Percentiles rank a stretch among this genome's conserved stretches.
phyloP scores from a whole-genome alignment of 257 asterid genomes.

The Osmanthus fragrans region DNA sequence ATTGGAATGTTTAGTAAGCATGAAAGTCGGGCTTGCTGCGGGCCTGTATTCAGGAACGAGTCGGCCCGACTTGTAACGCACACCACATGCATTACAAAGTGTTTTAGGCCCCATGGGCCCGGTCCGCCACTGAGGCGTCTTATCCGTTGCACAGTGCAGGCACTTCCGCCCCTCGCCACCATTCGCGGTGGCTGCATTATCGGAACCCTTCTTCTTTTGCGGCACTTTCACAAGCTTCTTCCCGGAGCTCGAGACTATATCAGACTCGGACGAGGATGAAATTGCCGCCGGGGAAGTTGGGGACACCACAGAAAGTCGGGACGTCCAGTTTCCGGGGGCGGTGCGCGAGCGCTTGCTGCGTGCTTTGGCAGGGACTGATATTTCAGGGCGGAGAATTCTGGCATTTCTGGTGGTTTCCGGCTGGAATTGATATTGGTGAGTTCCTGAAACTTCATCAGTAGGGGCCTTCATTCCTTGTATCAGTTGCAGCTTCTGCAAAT shows the following conservation, averaged over 20 bases:
- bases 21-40: slow-evolving; percentile 94
- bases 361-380: slow-evolving; percentile 82
- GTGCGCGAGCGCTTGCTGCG: slow-evolving; percentile 95
- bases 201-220: slow-evolving; percentile 35
- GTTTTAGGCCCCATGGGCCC: slow-evolving; percentile 99
- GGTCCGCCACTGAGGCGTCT: slow-evolving; percentile 96
- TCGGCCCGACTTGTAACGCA: slow-evolving; percentile 88
- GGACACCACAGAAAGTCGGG: slow-evolving; percentile 64
- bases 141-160: slow-evolving; percentile 91
- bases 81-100: slow-evolving; percentile 92
- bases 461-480: slow-evolving; percentile 62
- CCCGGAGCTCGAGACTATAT: slow-evolving; percentile 2
- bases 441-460: slow-evolving; percentile 29
- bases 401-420: slow-evolving; percentile 40
- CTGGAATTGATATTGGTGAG: slow-evolving; percentile 51
- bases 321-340: slow-evolving; percentile 80
- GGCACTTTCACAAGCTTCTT: slow-evolving; percentile 35
- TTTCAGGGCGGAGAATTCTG: slow-evolving; percentile 43
- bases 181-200: slow-evolving; percentile 17
- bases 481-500: slow-evolving; percentile 61
- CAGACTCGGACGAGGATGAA: slow-evolving; percentile 21
- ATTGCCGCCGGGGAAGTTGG: slow-evolving; percentile 26
- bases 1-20: slow-evolving; percentile 79
- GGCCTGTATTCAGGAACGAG: slow-evolving; percentile 93
- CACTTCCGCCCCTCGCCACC: slow-evolving; percentile 66